Evolutionary conservation across 495 filamentous ascomycete genomes (phyloP), one percentile per base, ranked within the genome.

Genomic region (Aspergillus heteromorphus): DNA sequence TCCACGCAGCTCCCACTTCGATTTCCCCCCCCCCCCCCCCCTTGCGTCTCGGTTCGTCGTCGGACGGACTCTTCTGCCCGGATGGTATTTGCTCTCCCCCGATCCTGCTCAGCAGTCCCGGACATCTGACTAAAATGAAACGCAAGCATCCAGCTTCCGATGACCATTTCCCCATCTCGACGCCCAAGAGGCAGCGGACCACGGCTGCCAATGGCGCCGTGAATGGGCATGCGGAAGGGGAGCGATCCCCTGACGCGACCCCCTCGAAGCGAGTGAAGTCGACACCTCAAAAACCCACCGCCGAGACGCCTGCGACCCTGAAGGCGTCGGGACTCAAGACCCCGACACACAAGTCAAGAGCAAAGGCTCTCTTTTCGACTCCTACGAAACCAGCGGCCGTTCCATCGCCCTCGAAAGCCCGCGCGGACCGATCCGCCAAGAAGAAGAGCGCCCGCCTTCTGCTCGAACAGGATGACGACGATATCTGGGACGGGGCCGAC

Each of bases 391-490:
- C 61, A 13, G 57, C 62, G 4, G 54, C 48, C 19, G 63, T 59
- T 16, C 49, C 63, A 13, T 86, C 79, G 10, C 81, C 86, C 11
- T 75, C 81, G 27, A 78, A 79, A 61, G 73, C 76, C 41, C 80
- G 79, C 61, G 86, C 85, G 18, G 88, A 96, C 67, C 81, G 85
- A 7, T 96, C 91, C 0, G 92, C 91, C 2, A 83, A 89, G 61
- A 86, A 86, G 61, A 96, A 95, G 74, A 95, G 89, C 65, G 87
- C 84, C 4, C 79, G 84, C 42, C 80, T 82, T 6, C 66, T 95
- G 6, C 83, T 92, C 17, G 84, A 91, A 60, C 82, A 71, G 41
- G 81, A 83, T 48, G 82, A 85, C n/a, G 87, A 89, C 56, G 85
- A 87, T 45, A 83, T 85, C 43, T 87, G 87, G 63, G 88, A 87